These are phyloP conservation scores for Flueggea neowawraea DNA, from an alignment of 441 rosid genomes.

Conservation along the genomic window DNA sequence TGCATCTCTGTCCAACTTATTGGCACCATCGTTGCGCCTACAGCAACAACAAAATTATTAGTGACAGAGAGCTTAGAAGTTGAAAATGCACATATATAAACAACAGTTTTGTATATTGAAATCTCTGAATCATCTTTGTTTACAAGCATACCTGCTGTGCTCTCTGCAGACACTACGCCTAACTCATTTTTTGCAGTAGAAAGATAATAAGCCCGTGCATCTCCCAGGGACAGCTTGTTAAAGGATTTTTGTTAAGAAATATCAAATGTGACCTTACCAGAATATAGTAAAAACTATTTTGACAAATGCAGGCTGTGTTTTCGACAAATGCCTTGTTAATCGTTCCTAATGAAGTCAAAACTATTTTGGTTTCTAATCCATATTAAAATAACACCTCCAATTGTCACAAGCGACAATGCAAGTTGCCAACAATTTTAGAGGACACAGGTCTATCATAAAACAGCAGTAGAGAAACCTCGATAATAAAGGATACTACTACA, in stretches of 20 bases:
- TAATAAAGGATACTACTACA: slow-evolving; percentile 70
- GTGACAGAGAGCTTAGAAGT: too few relatives aligned
- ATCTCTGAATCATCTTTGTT: neutral
- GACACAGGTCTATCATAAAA: neutral
- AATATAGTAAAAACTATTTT: too few relatives aligned
- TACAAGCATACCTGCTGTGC: slow-evolving; percentile 57
- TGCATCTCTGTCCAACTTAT: slow-evolving; percentile 97
- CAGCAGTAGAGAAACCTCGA: slow-evolving; percentile 5
- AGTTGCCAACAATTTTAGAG: too few relatives aligned
- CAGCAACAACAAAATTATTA: slow-evolving; percentile 3
- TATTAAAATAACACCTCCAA: too few relatives aligned
- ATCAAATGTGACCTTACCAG: too few relatives aligned
- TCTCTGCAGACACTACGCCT: slow-evolving; percentile 90
- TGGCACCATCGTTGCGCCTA: slow-evolving; percentile 89
- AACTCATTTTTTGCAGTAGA: slow-evolving; percentile 93
- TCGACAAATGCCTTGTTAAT: too few relatives aligned
- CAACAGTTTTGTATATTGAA: too few relatives aligned
- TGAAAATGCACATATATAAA: neutral
- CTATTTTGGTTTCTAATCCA: too few relatives aligned
- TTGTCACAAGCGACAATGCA: too few relatives aligned
- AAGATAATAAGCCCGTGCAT: slow-evolving; percentile 87
- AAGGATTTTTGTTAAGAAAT: too few relatives aligned
- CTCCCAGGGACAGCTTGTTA: slow-evolving; percentile 82
- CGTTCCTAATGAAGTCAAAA: too few relatives aligned
- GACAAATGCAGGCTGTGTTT: too few relatives aligned